phyloP scores from a whole-genome alignment of 2,329 filamentous ascomycete species.

The Fusarium sp. region DNA sequence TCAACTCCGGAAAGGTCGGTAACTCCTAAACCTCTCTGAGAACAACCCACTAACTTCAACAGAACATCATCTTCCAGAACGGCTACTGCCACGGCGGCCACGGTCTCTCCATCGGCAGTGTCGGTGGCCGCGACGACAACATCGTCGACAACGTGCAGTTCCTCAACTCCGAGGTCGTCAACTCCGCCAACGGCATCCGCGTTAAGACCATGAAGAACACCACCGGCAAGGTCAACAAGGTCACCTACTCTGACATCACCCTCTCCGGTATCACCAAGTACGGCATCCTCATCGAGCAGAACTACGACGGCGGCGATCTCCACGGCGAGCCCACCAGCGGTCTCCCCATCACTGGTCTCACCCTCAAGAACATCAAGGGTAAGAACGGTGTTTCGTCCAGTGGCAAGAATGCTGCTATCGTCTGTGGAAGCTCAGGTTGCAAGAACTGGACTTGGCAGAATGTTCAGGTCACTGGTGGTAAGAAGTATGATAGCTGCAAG shows the following conservation, averaged over 20 bases:
- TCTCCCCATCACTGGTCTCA: conserved; percentile 61
- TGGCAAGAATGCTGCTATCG: conserved; percentile 60
- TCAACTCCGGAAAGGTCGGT: conserved; percentile 59
- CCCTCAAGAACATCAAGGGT: conserved; percentile 55
- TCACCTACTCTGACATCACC: conserved; percentile 57
- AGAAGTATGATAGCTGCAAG: conserved; percentile 48
- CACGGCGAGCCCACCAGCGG: conserved; percentile 56
- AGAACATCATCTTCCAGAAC: conserved; percentile 57
- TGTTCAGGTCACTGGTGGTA: conserved; percentile 62
- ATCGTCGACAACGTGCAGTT: conserved; percentile 62
- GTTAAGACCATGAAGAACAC: conserved; percentile 61
- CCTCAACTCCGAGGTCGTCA: conserved; percentile 56
- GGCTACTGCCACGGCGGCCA: conserved; percentile 57
- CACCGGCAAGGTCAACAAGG: conserved; percentile 55
- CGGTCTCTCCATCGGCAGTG: conserved; percentile 56
- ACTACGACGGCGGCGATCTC: conserved; percentile 60
- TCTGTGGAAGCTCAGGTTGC: conserved; percentile 59
- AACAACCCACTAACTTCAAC: not conserved
- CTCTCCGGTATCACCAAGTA: conserved; percentile 52
- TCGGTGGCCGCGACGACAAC: conserved; percentile 62
- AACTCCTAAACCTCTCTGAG: rapidly evolving
- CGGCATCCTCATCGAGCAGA: conserved; percentile 53
- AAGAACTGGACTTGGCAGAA: conserved; percentile 63
- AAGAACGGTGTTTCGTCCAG: conserved; percentile 48
- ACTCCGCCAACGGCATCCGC: conserved; percentile 62